Percentiles rank a stretch among this genome's conserved stretches.
Conservation (phyloP, 768 basidiomycete species). For the Leccinum uliginosum region DNA sequence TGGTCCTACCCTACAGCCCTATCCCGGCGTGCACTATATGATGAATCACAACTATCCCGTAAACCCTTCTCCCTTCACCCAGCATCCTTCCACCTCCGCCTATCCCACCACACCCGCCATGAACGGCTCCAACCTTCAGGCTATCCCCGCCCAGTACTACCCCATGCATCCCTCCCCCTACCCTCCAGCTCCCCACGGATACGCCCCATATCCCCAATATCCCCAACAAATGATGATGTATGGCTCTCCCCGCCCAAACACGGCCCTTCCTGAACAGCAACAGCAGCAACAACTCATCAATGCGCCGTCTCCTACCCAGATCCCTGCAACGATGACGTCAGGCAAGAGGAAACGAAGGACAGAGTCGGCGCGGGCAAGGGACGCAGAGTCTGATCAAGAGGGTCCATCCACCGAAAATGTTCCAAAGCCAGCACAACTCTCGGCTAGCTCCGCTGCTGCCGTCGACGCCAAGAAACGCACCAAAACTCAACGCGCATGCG, state of each 20-base stretch:
- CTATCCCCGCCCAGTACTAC: conserved; percentile 48
- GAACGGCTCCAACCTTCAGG: conserved; percentile 38
- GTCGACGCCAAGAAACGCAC: conserved; percentile 81
- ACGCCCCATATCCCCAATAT: conserved; percentile 56
- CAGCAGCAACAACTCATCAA: conserved; percentile 31
- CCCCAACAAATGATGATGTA: conserved; percentile 68
- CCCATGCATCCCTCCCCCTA: conserved; percentile 55
- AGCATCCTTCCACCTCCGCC: conserved; percentile 38
- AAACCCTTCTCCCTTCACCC: conserved; percentile 49
- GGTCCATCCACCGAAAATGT: conserved; percentile 44
- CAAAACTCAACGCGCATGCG: conserved; percentile 90
- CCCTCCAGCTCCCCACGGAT: conserved; percentile 36
- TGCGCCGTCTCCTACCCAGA: conserved; percentile 31
- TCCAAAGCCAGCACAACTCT: conserved; percentile 30
- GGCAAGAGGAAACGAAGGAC: conserved; percentile 66
- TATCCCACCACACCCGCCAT: conserved; percentile 29
- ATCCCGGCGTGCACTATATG: conserved; percentile 50
- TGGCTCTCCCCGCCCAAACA: conserved; percentile 37
- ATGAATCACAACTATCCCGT: conserved; percentile 72
- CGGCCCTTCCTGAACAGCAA: conserved; percentile 32
- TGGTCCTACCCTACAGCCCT: conserved; percentile 46
- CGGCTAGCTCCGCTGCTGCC: conserved; percentile 27
- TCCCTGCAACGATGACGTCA: conserved; percentile 28
- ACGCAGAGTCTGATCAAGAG: conserved; percentile 61
- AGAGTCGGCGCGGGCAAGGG: conserved; percentile 35